Percentiles rank a stretch among this genome's conserved stretches.
Evolutionary conservation across 2,329 filamentous ascomycete genomes (phyloP).

Genomic region (Penicillium sp.): DNA sequence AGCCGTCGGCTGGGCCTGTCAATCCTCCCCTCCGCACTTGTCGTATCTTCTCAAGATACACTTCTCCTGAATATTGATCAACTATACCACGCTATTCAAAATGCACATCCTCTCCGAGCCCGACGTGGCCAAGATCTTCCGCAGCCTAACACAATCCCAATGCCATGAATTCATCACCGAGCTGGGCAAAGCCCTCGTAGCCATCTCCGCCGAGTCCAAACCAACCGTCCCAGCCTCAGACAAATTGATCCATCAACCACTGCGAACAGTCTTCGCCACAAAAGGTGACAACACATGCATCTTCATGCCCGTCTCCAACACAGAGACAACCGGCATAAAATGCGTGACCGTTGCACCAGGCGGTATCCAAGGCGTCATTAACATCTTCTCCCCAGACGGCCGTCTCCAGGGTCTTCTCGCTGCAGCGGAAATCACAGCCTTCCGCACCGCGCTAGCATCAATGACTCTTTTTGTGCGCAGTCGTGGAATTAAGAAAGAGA

Average conservation of each 20-base stretch:
- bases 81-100: constrained; percentile 1
- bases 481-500: constrained; percentile 29
- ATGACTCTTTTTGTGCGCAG: constrained; percentile 65
- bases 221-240: constrained; percentile 28
- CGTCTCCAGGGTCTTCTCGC: constrained; percentile 70
- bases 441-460: constrained; percentile 76
- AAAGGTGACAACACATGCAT: constrained; percentile 60
- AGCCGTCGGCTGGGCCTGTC: neutral
- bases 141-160: constrained; percentile 35
- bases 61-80: neutral
- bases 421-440: constrained; percentile 75
- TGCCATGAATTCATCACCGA: constrained; percentile 40
- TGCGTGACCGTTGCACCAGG: constrained; percentile 62
- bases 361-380: constrained; percentile 68
- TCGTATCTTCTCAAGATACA: neutral
- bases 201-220: constrained; percentile 35
- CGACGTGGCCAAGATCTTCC: constrained; percentile 38
- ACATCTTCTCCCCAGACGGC: constrained; percentile 68
- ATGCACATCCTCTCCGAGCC: constrained; percentile 43
- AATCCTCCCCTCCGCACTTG: neutral
- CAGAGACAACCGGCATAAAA: constrained; percentile 70
- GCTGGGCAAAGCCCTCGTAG: constrained; percentile 40
- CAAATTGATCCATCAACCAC: constrained; percentile 47
- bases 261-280: constrained; percentile 47
- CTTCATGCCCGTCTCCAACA: constrained; percentile 74